Conservation (phyloP, 148 eudicot species). For the Amaranthus cruentus region DNA sequence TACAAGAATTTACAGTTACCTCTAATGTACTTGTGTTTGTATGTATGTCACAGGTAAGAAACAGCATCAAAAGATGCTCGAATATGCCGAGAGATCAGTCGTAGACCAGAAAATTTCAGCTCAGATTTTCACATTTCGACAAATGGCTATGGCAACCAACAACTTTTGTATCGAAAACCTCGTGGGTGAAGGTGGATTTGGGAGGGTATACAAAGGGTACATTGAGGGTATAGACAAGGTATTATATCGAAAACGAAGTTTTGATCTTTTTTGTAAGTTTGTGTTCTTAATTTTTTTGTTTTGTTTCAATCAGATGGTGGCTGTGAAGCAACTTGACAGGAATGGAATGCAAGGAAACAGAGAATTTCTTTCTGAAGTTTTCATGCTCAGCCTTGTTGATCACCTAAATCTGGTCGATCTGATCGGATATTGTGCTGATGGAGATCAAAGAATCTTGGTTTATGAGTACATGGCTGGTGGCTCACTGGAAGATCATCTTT, state of each 20-base stretch:
- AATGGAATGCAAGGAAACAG: slow-evolving; percentile 76
- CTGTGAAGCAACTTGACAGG: slow-evolving; percentile 82
- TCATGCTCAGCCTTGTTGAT: slow-evolving; percentile 59
- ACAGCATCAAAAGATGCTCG: slow-evolving; percentile 37
- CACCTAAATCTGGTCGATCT: slow-evolving; percentile 82
- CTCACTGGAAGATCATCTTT: slow-evolving; percentile 73
- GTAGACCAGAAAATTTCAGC: slow-evolving; percentile 42
- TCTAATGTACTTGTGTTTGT: neutral
- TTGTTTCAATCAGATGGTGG: slow-evolving; percentile 53
- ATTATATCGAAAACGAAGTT: neutral
- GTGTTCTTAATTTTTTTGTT: neutral
- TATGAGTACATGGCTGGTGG: slow-evolving; percentile 81
- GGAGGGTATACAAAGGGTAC: slow-evolving; percentile 82
- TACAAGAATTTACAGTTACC: too few relatives aligned
- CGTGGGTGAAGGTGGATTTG: slow-evolving; percentile 89
- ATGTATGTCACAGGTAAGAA: slow-evolving; percentile 35
- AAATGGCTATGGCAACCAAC: slow-evolving; percentile 72
- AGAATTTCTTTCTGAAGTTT: slow-evolving; percentile 76
- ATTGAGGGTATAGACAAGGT: slow-evolving; percentile 54
- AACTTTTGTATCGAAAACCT: slow-evolving; percentile 64
- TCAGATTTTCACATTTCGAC: slow-evolving; percentile 73
- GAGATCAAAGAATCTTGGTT: slow-evolving; percentile 81
- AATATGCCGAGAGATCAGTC: slow-evolving; percentile 38
- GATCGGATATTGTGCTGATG: slow-evolving; percentile 91
- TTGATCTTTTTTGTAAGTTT: neutral